A percentile compares a stretch with the other conserved stretches of the same genome.
These are phyloP conservation scores for Trichoderma cornu-damae DNA, from an alignment of 2,329 filamentous ascomycete species.

Conservation along the genomic window DNA sequence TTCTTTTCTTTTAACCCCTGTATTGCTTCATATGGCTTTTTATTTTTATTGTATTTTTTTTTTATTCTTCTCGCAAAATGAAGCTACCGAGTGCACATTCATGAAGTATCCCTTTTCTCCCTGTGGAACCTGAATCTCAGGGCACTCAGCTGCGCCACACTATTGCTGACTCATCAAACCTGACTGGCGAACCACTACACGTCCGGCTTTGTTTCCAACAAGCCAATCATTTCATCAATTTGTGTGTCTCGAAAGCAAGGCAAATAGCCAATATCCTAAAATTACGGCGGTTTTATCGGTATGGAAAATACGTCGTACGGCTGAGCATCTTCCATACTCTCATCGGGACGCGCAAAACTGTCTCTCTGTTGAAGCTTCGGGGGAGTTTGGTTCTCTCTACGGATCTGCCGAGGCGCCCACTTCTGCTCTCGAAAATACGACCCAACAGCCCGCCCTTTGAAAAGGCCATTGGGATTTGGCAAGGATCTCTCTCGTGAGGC, in stretches of 20 bases:
- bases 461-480: background rate
- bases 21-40: too few species aligned
- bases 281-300: background rate
- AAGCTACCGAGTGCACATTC: too few species aligned
- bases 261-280: background rate
- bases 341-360: background rate
- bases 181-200: conserved; percentile 7
- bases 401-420: background rate
- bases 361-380: background rate
- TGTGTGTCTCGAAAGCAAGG: conserved; percentile 6
- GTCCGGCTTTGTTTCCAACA: background rate
- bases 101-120: too few species aligned
- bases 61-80: too few species aligned
- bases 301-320: background rate
- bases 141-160: conserved; percentile 15
- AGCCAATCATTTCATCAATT: conserved; percentile 4
- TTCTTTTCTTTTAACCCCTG: too few species aligned
- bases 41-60: background rate
- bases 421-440: background rate
- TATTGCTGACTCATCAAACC: conserved; percentile 23
- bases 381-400: background rate
- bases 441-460: background rate
- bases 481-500: background rate
- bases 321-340: background rate
- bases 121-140: background rate